phyloP scores from a whole-genome alignment of 805 yeast genomes.

The Ogataea allantospora region DNA sequence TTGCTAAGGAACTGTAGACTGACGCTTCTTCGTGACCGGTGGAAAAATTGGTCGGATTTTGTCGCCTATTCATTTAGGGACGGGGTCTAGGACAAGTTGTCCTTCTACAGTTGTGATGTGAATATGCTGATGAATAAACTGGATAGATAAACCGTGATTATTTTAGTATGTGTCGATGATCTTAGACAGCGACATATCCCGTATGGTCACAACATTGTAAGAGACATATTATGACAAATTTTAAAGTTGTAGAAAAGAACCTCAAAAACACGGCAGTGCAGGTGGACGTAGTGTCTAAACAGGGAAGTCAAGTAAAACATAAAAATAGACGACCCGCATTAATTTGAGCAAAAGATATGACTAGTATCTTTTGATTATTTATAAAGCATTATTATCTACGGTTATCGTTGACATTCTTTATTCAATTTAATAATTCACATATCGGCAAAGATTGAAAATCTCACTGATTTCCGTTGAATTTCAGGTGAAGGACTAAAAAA shows the following conservation, averaged over 20 bases:
- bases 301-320: constrained; percentile 9
- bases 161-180: constrained; percentile 30
- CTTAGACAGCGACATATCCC: constrained; percentile 32
- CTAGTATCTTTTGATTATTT: constrained; percentile 3
- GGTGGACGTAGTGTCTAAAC: constrained; percentile 3
- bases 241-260: not conserved
- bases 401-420: not conserved
- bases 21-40: not conserved
- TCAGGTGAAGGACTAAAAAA: constrained; percentile 4
- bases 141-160: constrained; percentile 32
- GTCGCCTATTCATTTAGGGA: constrained; percentile 39
- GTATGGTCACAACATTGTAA: constrained; percentile 34
- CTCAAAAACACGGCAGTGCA: too few species aligned
- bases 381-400: not conserved
- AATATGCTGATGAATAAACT: constrained; percentile 25
- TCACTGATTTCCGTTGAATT: constrained; percentile 2
- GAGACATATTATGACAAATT: not conserved
- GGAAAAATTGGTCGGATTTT: constrained; percentile 1
- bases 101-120: constrained; percentile 22
- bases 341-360: constrained; percentile 6
- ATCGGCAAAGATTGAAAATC: not conserved
- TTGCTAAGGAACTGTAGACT: not conserved
- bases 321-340: constrained; percentile 4
- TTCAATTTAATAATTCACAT: not conserved
- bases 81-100: constrained; percentile 13